Conservation (phyloP, 2,329 filamentous ascomycete species). For the Cercospora janseana region DNA sequence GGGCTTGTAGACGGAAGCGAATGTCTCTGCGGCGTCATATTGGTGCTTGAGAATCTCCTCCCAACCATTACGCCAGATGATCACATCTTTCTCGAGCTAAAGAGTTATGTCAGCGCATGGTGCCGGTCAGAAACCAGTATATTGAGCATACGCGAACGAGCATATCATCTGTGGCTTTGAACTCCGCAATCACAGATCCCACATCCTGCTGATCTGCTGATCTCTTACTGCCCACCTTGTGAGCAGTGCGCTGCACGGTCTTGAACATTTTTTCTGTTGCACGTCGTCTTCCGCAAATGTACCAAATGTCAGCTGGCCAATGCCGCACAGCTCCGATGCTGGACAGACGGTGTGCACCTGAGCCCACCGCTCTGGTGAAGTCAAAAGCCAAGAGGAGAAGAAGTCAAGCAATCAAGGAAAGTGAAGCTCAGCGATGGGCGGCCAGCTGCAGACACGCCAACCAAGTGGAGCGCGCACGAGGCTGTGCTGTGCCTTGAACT, state of each 20-base stretch:
- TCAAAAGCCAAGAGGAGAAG: neutral
- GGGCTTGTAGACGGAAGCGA: constrained; percentile 72
- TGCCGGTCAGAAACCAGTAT: neutral
- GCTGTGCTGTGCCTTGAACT: neutral
- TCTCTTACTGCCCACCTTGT: constrained; percentile 63
- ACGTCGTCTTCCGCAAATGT: neutral
- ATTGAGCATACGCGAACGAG: constrained; percentile 40
- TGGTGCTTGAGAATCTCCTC: constrained; percentile 68
- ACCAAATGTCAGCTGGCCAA: neutral
- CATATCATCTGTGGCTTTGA: constrained; percentile 74
- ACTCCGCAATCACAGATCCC: constrained; percentile 71
- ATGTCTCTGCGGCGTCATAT: constrained; percentile 63
- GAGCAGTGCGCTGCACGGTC: constrained; percentile 67
- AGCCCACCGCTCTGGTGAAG: neutral
- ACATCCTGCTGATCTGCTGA: constrained; percentile 76
- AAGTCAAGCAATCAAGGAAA: neutral
- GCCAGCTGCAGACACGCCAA: neutral
- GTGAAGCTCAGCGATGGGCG: constrained; percentile 1
- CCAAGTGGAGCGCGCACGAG: constrained; percentile 1
- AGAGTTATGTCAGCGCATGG: neutral
- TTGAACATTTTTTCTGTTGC: constrained; percentile 34
- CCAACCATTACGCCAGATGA: constrained; percentile 78
- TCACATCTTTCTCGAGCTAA: constrained; percentile 72
- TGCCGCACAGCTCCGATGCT: constrained; percentile 3
- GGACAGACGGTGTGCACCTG: neutral